Conservation (phyloP, 306 rosid genomes). For the Cicer yamashitae region DNA sequence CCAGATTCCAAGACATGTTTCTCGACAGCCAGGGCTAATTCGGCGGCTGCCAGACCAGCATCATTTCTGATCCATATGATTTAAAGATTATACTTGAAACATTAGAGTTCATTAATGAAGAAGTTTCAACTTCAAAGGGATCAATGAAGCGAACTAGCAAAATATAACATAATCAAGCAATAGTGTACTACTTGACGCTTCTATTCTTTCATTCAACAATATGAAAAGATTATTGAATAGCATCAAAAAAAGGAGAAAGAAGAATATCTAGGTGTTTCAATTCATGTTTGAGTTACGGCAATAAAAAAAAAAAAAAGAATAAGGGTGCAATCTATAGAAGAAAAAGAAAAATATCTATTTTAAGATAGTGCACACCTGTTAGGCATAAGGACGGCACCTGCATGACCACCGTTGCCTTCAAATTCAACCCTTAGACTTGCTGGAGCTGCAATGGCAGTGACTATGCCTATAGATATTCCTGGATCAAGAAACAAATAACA, state of each 20-base stretch:
- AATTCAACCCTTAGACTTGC: constrained; percentile 90
- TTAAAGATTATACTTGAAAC: constrained; percentile 37
- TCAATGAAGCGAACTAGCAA: constrained; percentile 15
- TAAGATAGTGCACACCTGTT: constrained; percentile 60
- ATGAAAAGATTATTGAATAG: constrained; percentile 14
- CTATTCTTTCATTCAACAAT: constrained; percentile 24
- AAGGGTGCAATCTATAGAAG: constrained; percentile 5
- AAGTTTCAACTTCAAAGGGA: constrained; percentile 36
- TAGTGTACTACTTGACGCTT: constrained; percentile 1
- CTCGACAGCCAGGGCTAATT: constrained; percentile 88
- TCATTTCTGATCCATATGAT: constrained; percentile 70
- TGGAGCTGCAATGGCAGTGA: constrained; percentile 95
- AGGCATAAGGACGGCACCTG: constrained; percentile 95
- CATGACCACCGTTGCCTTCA: constrained; percentile 97
- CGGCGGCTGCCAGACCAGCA: constrained; percentile 97
- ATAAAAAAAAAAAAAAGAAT: constrained; percentile 34
- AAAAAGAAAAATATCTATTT: background rate
- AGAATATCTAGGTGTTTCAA: constrained; percentile 6
- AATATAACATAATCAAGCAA: constrained; percentile 26
- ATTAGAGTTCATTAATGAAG: constrained; percentile 8
- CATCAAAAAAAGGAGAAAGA: constrained; percentile 8
- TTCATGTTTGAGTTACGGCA: constrained; percentile 11
- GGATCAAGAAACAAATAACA: constrained; percentile 37
- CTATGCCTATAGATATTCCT: constrained; percentile 86
- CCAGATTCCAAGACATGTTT: constrained; percentile 87